Percentiles rank a stretch among this genome's conserved stretches.
Conservation (phyloP, 768 basidiomycete genomes). For the Trametes cingulata region DNA sequence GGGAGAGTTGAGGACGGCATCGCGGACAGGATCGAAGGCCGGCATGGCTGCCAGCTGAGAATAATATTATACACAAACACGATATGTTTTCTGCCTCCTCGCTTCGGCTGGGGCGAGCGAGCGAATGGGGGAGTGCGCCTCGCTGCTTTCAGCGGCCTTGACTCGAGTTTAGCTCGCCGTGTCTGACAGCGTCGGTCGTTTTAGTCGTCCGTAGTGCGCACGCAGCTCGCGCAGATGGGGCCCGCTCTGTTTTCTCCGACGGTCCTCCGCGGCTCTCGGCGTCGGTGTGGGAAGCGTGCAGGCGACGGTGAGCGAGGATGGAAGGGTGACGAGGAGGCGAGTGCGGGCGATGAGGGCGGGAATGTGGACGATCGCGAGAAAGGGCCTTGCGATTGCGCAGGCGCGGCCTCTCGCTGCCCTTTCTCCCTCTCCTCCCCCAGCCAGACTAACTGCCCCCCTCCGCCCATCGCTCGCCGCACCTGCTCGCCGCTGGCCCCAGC, state of each 20-base stretch:
- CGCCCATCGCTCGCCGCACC: neutral
- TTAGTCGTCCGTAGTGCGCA: constrained; percentile 22
- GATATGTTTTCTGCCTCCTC: constrained; percentile 10
- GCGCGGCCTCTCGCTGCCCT: neutral
- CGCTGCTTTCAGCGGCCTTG: neutral
- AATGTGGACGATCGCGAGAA: constrained; percentile 11
- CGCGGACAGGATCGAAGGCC: constrained; percentile 83
- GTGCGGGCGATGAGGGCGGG: neutral
- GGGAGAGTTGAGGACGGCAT: constrained; percentile 82
- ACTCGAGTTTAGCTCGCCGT: constrained; percentile 6
- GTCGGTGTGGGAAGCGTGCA: neutral
- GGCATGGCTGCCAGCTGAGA: constrained; percentile 60
- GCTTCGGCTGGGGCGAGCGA: neutral
- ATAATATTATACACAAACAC: neutral
- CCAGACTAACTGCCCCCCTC: no score
- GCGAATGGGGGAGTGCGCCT: neutral
- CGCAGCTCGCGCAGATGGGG: neutral
- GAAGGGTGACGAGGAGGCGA: neutral
- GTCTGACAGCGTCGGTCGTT: constrained; percentile 16
- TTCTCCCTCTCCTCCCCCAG: neutral
- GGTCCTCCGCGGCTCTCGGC: neutral
- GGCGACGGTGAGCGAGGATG: neutral
- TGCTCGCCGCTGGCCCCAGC: neutral
- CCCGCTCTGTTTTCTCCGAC: neutral
- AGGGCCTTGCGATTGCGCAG: constrained; percentile 4